These are phyloP conservation scores for Gossypium raimondii DNA, from an alignment of 345 rosid genomes.

Conservation along the genomic window DNA sequence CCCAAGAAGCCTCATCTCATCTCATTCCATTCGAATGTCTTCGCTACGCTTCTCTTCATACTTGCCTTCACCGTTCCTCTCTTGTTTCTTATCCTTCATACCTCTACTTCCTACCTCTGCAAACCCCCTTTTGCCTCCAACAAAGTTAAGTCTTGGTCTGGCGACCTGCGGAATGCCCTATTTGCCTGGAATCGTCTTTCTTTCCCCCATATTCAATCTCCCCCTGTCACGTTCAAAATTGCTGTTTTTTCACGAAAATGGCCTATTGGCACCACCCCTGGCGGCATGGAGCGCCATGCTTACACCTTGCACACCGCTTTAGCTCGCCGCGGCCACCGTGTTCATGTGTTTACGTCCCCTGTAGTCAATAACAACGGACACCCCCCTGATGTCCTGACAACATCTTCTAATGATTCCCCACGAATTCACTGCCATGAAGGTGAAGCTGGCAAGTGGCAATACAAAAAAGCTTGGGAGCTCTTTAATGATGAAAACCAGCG, in stretches of 20 bases:
- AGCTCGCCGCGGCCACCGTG: conserved; percentile 71
- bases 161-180: conserved; percentile 56
- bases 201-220: conserved; percentile 25
- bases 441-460: conserved; percentile 65
- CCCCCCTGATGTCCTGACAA: not conserved
- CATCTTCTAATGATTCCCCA: conserved; percentile 22
- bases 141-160: conserved; percentile 46
- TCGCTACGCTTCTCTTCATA: conserved; percentile 67
- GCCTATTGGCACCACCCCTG: conserved; percentile 70
- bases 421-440: conserved; percentile 67
- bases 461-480: conserved; percentile 82
- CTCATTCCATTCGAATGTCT: conserved; percentile 31
- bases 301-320: conserved; percentile 67
- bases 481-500: conserved; percentile 56
- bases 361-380: conserved; percentile 3
- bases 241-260: conserved; percentile 93
- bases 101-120: conserved; percentile 38
- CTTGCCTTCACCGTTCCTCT: conserved; percentile 77
- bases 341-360: conserved; percentile 89
- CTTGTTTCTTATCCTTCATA: conserved; percentile 75
- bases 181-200: conserved; percentile 76
- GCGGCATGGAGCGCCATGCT: conserved; percentile 99
- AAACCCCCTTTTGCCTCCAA: conserved; percentile 16
- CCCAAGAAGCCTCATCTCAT: conserved; percentile 38
- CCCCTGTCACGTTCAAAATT: conserved; percentile 42